Evolutionary conservation across 306 rosid species (phyloP).

Genomic region (Herpetospermum pedunculosum): DNA sequence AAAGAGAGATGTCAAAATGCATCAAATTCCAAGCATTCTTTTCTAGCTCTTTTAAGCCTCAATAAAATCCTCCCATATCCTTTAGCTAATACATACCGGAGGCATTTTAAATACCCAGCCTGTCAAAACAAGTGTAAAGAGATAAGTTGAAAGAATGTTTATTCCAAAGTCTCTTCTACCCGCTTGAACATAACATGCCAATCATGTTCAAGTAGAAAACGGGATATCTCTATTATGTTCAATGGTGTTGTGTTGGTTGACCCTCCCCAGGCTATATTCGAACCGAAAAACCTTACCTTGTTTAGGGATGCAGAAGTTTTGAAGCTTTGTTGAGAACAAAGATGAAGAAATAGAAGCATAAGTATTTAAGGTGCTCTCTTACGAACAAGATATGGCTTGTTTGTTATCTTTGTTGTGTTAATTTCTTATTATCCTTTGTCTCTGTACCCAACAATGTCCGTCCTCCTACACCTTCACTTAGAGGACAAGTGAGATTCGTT

Average conservation of each 20-base stretch:
- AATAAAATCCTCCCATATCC: neutral
- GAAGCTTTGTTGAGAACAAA: too few relatives aligned
- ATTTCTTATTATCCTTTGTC: neutral
- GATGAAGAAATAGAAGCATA: too few relatives aligned
- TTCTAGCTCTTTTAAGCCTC: neutral
- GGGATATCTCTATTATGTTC: neutral
- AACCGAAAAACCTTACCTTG: neutral
- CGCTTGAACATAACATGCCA: neutral
- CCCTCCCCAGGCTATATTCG: neutral
- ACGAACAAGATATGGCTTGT: neutral
- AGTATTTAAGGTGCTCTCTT: neutral
- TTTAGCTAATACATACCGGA: neutral
- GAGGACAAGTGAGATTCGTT: neutral
- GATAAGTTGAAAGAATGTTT: neutral
- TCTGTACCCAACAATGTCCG: too few relatives aligned
- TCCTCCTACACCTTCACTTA: neutral
- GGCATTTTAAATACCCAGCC: neutral
- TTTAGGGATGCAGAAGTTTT: neutral
- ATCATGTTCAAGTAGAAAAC: too few relatives aligned
- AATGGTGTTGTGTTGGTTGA: neutral
- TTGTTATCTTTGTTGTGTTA: neutral
- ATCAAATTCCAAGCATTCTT: neutral
- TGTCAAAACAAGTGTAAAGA: neutral
- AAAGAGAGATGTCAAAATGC: neutral
- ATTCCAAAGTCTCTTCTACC: neutral